Percentiles rank a stretch among this genome's conserved stretches.
Evolutionary conservation across 495 filamentous ascomycete genomes (phyloP).

Genomic region (Daldinia bambusicola): DNA sequence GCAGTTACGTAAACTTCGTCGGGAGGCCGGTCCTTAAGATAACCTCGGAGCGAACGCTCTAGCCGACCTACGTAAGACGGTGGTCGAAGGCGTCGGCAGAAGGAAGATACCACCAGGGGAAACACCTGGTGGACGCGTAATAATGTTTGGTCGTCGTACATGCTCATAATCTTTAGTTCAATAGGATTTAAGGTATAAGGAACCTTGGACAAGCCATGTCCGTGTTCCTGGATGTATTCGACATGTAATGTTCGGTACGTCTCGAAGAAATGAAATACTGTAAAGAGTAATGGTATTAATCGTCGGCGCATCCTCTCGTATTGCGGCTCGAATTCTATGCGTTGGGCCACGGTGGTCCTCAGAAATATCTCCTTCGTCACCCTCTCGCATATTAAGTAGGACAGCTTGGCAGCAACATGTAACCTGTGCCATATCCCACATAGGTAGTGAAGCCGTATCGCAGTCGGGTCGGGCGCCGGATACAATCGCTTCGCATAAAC

Average conservation of each 20-base stretch:
- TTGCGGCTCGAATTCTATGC: conserved; percentile 62
- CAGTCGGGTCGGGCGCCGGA: conserved; percentile 54
- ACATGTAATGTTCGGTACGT: conserved; percentile 65
- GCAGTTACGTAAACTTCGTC: conserved; percentile 67
- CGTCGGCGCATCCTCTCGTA: conserved; percentile 66
- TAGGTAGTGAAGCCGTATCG: conserved; percentile 64
- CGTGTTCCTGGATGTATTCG: conserved; percentile 59
- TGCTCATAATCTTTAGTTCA: conserved; percentile 63
- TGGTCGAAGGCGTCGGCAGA: conserved; percentile 64
- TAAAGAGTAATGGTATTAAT: conserved; percentile 64
- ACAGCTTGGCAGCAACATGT: conserved; percentile 65
- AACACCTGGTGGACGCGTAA: conserved; percentile 65
- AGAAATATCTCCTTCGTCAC: conserved; percentile 67
- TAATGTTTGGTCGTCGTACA: conserved; percentile 67
- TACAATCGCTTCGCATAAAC: conserved; percentile 64
- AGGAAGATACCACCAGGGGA: conserved; percentile 65
- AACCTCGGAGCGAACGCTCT: conserved; percentile 66
- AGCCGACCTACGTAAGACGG: conserved; percentile 66
- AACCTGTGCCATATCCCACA: conserved; percentile 68
- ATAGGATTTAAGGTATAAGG: conserved; percentile 64
- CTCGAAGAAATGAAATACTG: conserved; percentile 69
- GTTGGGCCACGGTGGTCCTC: conserved; percentile 59
- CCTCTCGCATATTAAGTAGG: conserved; percentile 63
- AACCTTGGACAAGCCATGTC: conserved; percentile 51
- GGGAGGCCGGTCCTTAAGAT: conserved; percentile 63